A percentile compares a stretch with the other conserved stretches of the same genome.
Evolutionary conservation across 352 stramenopile genomes (phyloP).

Genomic region (Globisporangium paroecandrum): DNA sequence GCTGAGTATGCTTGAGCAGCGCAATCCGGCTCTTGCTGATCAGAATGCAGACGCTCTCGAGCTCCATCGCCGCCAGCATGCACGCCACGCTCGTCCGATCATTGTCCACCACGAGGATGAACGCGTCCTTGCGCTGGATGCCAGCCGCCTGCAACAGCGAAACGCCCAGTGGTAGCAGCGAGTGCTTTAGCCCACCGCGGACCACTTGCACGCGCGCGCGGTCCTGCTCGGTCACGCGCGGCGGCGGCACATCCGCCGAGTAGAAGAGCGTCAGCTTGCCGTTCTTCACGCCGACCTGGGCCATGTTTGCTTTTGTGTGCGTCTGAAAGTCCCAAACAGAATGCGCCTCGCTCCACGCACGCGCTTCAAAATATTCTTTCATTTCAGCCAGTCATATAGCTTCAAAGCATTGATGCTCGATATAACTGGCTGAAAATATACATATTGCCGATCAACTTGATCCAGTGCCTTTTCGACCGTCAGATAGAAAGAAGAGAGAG

Average conservation of each 20-base stretch:
- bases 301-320: conserved; percentile 10
- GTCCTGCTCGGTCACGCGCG: conserved; percentile 8
- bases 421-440: background rate
- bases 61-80: conserved; percentile 64
- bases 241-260: conserved; percentile 11
- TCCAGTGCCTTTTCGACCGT: background rate
- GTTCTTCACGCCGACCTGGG: conserved; percentile 58
- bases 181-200: conserved; percentile 33
- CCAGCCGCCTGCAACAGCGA: conserved; percentile 32
- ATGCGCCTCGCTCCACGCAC: background rate
- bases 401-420: too few relatives aligned
- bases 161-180: conserved; percentile 50
- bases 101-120: conserved; percentile 75
- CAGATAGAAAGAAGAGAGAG: background rate
- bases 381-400: too few relatives aligned
- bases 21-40: conserved; percentile 43
- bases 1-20: conserved; percentile 47
- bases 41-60: conserved; percentile 53
- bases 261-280: conserved; percentile 54
- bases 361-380: too few relatives aligned
- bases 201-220: conserved; percentile 35
- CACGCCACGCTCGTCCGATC: conserved; percentile 68
- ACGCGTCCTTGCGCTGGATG: conserved; percentile 35
- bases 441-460: too few relatives aligned
- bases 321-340: background rate